Base-by-base conservation (phyloP, 2,329 filamentous ascomycete genomes). In the Periconia sp. region DNA sequence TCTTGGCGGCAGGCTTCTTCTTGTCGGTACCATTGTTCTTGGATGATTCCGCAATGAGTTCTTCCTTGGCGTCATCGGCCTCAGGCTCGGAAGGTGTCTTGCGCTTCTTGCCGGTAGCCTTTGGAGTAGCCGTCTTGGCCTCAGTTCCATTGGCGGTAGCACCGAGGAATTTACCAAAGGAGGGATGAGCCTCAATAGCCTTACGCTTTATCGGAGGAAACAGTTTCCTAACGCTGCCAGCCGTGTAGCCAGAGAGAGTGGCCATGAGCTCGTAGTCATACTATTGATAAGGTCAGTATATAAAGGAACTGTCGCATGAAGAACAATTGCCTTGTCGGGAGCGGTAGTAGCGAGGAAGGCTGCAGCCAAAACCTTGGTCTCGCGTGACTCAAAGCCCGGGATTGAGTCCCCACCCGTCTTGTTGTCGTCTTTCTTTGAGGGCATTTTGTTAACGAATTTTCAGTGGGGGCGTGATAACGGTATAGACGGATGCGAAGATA, bases 151-250 rank as follows among this genome's bases (percentile, higher is more conserved):
- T 26, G 23, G 28, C 34, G 26, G 45, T 6, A n/a, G 30, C 38
- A 16, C 55, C 51, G 11, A 64, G 43, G 40, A 57, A 66, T 13
- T 32, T 38, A 16, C 43, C 58, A 41, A 66, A 68, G 10, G 59
- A 56, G 0, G 43, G 25, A 23, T 65, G 40, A 7, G 43, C 31
- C 7, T 63, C 64, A 3, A 54, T 43, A 3, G 50, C 61, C 51
- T 65, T 67, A 43, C 48, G 57, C 57, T 68, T 69, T 35, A 64
- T 43, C 0, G 54, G 55, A 0, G 65, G 65, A 51, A 55, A 64
- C 50, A 66, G 59, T 56, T 69, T 69, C 54, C 64, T 63, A 32
- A 65, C 55, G 0, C 60, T 54, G 22, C 63, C 61, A 12, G 46
- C 46, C 1, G 65, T 68, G 48, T 65, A 61, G 30, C 57, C 55